phyloP scores from a whole-genome alignment of 1,284 basidiomycete species.

The Cerrena zonata region DNA sequence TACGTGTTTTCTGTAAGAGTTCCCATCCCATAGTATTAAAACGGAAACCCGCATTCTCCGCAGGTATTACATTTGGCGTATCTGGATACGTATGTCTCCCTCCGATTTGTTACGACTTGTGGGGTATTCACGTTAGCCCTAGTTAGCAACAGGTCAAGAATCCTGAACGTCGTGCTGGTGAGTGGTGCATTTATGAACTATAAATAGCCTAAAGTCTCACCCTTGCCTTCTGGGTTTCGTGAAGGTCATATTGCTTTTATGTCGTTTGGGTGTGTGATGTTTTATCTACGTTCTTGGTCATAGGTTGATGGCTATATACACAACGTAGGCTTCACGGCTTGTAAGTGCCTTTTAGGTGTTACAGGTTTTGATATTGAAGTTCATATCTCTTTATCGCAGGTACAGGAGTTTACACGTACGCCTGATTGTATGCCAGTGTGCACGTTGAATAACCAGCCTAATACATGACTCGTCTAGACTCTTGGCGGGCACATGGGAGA shows the following conservation, averaged over 20 bases:
- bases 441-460: neutral
- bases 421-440: neutral
- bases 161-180: neutral
- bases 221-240: neutral
- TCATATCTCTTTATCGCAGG: neutral
- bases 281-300: neutral
- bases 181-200: neutral
- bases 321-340: neutral
- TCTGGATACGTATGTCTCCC: neutral
- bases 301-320: neutral
- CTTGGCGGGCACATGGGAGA: neutral
- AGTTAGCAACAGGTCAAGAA: neutral
- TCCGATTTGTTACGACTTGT: neutral
- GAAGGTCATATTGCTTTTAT: neutral
- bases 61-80: neutral
- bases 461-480: neutral
- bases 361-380: neutral
- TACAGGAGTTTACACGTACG: neutral
- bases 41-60: neutral
- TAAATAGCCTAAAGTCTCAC: neutral
- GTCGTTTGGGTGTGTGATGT: neutral
- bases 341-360: neutral
- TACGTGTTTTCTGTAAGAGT: neutral
- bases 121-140: neutral
- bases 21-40: neutral